Conservation (phyloP, 164 flowering plant species). For the Platanus orientalis region DNA sequence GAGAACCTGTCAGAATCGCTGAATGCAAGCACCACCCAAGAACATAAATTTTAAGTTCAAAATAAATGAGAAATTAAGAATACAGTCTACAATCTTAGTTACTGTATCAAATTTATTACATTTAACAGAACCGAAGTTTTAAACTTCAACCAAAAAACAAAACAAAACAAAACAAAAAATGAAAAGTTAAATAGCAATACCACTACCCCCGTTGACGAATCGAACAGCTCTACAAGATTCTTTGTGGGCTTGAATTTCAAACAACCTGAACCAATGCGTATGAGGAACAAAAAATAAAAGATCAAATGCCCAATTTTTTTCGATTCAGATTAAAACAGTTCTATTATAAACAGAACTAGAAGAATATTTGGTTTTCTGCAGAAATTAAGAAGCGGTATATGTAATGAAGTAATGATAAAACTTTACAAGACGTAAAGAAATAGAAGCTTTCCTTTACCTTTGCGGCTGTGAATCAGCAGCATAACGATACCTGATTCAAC, state of each 20-base stretch:
- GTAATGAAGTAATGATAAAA: neutral
- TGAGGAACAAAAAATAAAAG: neutral
- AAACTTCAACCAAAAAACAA: neutral
- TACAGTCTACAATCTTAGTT: neutral
- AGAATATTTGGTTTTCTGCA: neutral
- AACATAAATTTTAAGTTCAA: neutral
- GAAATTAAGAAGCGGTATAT: neutral
- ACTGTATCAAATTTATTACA: neutral
- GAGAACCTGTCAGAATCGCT: conserved; percentile 79
- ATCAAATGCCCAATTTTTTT: too few species aligned
- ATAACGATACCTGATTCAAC: conserved; percentile 52
- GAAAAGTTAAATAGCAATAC: conserved; percentile 45
- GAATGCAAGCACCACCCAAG: conserved; percentile 4
- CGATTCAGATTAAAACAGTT: neutral
- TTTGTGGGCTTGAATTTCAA: conserved; percentile 55
- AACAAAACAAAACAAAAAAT: neutral
- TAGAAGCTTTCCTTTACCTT: conserved; percentile 33
- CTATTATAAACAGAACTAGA: neutral
- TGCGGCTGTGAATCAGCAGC: conserved; percentile 44
- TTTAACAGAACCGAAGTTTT: too few species aligned
- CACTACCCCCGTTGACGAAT: conserved; percentile 68
- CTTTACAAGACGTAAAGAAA: neutral
- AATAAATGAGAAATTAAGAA: neutral
- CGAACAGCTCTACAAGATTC: conserved; percentile 87
- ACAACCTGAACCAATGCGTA: conserved; percentile 32